Percentiles rank a stretch among this genome's conserved stretches.
These are phyloP conservation scores for Tuber brumale DNA, from an alignment of 495 filamentous ascomycete genomes.

Conservation along the genomic window DNA sequence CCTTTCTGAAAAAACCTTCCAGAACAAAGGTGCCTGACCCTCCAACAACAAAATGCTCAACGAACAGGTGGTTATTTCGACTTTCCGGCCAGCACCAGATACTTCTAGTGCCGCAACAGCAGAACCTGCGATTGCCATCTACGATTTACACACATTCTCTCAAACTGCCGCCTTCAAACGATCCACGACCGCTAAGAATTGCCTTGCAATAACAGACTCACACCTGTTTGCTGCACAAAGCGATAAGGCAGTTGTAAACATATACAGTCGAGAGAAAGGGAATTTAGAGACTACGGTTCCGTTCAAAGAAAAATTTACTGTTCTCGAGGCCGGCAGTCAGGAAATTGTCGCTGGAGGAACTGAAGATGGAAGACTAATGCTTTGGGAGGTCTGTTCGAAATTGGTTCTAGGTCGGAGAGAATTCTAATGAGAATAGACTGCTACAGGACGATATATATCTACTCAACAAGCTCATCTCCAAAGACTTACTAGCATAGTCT, in stretches of 20 bases:
- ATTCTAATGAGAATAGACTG: conserved; percentile 51
- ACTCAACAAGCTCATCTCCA: conserved; percentile 87
- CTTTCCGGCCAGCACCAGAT: conserved; percentile 18
- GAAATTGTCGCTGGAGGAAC: conserved; percentile 76
- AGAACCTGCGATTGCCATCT: conserved; percentile 49
- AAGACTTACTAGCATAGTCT: conserved; percentile 66
- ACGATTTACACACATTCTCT: conserved; percentile 70
- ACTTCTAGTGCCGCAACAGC: conserved; percentile 16
- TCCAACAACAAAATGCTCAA: conserved; percentile 32
- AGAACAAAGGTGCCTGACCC: not conserved
- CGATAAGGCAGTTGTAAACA: conserved; percentile 84
- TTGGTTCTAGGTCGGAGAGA: conserved; percentile 6
- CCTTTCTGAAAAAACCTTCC: conserved; percentile 6
- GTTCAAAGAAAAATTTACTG: conserved; percentile 73
- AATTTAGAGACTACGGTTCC: conserved; percentile 81
- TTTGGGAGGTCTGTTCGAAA: conserved; percentile 73
- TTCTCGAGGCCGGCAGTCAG: conserved; percentile 57
- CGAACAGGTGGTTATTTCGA: conserved; percentile 38
- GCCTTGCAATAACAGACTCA: conserved; percentile 69
- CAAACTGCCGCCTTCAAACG: conserved; percentile 81
- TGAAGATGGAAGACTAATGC: conserved; percentile 71
- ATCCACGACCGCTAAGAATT: conserved; percentile 69
- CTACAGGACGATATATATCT: conserved; percentile 77
- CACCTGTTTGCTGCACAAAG: conserved; percentile 88
- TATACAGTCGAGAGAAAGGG: conserved; percentile 74